These are phyloP conservation scores for Phytopythium boreale DNA, from an alignment of 352 stramenopile species.

Conservation along the genomic window DNA sequence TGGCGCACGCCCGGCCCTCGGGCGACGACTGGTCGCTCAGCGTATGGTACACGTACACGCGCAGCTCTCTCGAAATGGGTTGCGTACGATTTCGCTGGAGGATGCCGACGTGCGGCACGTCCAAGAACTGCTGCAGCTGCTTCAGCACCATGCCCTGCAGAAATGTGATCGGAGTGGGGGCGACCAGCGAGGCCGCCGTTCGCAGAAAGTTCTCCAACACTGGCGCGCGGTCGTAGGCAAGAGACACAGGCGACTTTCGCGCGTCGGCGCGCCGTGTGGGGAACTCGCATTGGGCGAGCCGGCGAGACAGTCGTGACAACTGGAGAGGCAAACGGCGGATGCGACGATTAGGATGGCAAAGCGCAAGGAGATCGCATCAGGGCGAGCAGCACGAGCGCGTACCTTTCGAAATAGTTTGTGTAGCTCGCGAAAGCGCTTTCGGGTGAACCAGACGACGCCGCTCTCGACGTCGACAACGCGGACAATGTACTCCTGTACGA, in stretches of 20 bases:
- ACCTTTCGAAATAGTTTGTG: conserved; percentile 85
- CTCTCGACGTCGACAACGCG: conserved; percentile 83
- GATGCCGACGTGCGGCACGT: conserved; percentile 68
- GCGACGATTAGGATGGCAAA: background rate
- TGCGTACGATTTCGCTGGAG: conserved; percentile 78
- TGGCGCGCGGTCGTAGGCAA: conserved; percentile 67
- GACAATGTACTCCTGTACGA: conserved; percentile 74
- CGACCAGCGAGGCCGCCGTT: conserved; percentile 63
- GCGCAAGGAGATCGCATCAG: background rate
- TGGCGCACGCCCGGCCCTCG: conserved; percentile 74
- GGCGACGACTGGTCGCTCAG: conserved; percentile 74
- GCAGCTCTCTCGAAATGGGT: conserved; percentile 68
- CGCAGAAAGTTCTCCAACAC: conserved; percentile 80
- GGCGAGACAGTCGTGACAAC: conserved; percentile 66
- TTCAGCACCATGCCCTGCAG: conserved; percentile 70
- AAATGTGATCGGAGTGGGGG: conserved; percentile 72
- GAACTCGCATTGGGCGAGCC: conserved; percentile 68
- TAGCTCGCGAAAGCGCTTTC: conserved; percentile 78
- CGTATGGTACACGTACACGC: conserved; percentile 79
- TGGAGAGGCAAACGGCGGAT: conserved; percentile 12
- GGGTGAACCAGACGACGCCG: conserved; percentile 82
- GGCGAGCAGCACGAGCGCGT: conserved; percentile 6
- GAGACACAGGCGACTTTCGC: conserved; percentile 49
- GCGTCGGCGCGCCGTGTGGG: conserved; percentile 55
- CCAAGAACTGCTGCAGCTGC: conserved; percentile 78